Percentiles rank a stretch among this genome's conserved stretches.
Evolutionary conservation across 176 grass and related monocot species (phyloP).

Genomic region (Aegilops umbellulata): DNA sequence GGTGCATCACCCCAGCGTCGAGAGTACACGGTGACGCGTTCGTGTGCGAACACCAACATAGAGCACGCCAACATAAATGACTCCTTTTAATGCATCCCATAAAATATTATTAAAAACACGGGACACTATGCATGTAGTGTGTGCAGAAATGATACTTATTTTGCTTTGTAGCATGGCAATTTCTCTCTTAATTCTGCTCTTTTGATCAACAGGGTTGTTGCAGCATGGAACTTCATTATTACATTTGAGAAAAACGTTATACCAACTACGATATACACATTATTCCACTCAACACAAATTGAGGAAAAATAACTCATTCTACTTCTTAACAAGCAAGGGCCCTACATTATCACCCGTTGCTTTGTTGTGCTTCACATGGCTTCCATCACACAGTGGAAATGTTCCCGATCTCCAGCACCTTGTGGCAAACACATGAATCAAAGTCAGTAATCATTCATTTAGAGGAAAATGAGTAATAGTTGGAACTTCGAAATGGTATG

Average conservation of each 20-base stretch:
- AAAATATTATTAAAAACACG: too few species aligned
- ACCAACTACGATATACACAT: background rate
- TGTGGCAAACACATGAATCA: conserved; percentile 7
- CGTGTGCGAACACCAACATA: too few species aligned
- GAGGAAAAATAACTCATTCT: conserved; percentile 12
- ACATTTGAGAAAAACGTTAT: background rate
- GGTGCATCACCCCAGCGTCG: too few species aligned
- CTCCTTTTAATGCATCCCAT: too few species aligned
- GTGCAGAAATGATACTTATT: background rate
- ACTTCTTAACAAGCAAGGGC: conserved; percentile 87
- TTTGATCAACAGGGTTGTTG: background rate
- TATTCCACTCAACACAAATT: background rate
- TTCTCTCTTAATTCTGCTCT: conserved; percentile 9
- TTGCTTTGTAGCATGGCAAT: background rate
- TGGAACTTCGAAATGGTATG: background rate
- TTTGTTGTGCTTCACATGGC: conserved; percentile 97
- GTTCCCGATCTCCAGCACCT: conserved; percentile 97
- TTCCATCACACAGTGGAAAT: conserved; percentile 90
- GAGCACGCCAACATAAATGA: too few species aligned
- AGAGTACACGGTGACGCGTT: too few species aligned
- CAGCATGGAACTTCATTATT: background rate
- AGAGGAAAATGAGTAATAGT: background rate
- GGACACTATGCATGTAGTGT: background rate
- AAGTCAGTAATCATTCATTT: background rate
- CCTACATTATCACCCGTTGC: conserved; percentile 92